Evolutionary conservation across 2,329 filamentous ascomycete species (phyloP).

Genomic region (Alternaria postmessia): DNA sequence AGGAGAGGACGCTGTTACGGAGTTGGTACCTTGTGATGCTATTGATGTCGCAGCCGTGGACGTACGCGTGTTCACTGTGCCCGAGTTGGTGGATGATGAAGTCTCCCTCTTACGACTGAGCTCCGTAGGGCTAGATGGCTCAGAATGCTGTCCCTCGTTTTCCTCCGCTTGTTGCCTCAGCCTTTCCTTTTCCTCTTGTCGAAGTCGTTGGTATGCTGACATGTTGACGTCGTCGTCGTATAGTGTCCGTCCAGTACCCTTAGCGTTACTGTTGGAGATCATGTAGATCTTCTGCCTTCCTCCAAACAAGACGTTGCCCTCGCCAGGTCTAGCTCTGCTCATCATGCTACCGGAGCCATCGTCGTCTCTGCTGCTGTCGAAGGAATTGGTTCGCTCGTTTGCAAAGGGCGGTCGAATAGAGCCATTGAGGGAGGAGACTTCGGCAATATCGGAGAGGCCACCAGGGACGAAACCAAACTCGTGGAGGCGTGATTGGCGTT

Average conservation of each 20-base stretch:
- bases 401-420: slow-evolving; percentile 66
- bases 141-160: slow-evolving; percentile 51
- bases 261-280: slow-evolving; percentile 66
- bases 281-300: slow-evolving; percentile 96
- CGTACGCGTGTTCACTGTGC: slow-evolving; percentile 69
- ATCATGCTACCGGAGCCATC: slow-evolving; percentile 81
- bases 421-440: slow-evolving; percentile 77
- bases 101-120: slow-evolving; percentile 83
- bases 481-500: slow-evolving; percentile 78
- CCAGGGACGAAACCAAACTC: slow-evolving; percentile 71
- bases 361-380: slow-evolving; percentile 69
- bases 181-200: slow-evolving; percentile 62
- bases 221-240: slow-evolving; percentile 88
- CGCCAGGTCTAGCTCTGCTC: slow-evolving; percentile 79
- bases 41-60: slow-evolving; percentile 91
- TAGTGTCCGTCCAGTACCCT: slow-evolving; percentile 65
- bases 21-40: slow-evolving; percentile 69
- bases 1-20: slow-evolving; percentile 46
- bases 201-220: slow-evolving; percentile 83
- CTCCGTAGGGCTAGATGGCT: slow-evolving; percentile 60
- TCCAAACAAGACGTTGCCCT: slow-evolving; percentile 93
- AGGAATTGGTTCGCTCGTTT: slow-evolving; percentile 70
- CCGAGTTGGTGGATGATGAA: slow-evolving; percentile 81
- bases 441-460: slow-evolving; percentile 82
- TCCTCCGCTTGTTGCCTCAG: slow-evolving; percentile 37